Percentiles rank a stretch among this genome's conserved stretches.
phyloP scores from a whole-genome alignment of 2,329 filamentous ascomycete genomes.

The Colletotrichum lindemuthianum region DNA sequence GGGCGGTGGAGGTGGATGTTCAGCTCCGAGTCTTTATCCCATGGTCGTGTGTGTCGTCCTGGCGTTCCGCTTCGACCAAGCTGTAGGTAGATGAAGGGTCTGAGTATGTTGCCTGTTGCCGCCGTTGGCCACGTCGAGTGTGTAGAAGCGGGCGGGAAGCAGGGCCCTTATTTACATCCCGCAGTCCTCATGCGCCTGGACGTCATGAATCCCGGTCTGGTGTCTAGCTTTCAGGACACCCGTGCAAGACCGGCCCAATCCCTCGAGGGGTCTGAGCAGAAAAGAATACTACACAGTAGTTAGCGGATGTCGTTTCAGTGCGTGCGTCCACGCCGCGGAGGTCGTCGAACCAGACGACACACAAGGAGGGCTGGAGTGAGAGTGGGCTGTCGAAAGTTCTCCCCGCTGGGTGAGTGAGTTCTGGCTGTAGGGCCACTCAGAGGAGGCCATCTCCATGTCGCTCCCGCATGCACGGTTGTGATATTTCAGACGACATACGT shows the following conservation, averaged over 20 bases:
- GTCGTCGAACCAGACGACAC: slow-evolving; percentile 18
- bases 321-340: slow-evolving; percentile 18
- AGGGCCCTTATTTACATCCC: slow-evolving; percentile 33
- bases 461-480: slow-evolving; percentile 7
- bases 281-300: neutral
- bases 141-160: neutral
- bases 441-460: slow-evolving; percentile 19
- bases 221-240: slow-evolving; percentile 15
- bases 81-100: no score
- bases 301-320: slow-evolving; percentile 31
- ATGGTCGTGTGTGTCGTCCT: neutral
- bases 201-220: slow-evolving; percentile 18
- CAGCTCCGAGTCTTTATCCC: slow-evolving; percentile 3
- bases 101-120: no score
- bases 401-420: slow-evolving; percentile 1
- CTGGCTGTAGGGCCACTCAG: slow-evolving; percentile 3
- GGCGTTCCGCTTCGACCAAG: no score
- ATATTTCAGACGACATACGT: slow-evolving; percentile 27
- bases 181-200: neutral
- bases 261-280: slow-evolving; percentile 32
- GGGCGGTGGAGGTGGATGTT: neutral
- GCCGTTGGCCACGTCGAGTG: no score
- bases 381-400: neutral
- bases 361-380: neutral
- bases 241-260: slow-evolving; percentile 22